Evolutionary conservation across 2,329 filamentous ascomycete genomes (phyloP).

Genomic region (Elsinoe perseae): DNA sequence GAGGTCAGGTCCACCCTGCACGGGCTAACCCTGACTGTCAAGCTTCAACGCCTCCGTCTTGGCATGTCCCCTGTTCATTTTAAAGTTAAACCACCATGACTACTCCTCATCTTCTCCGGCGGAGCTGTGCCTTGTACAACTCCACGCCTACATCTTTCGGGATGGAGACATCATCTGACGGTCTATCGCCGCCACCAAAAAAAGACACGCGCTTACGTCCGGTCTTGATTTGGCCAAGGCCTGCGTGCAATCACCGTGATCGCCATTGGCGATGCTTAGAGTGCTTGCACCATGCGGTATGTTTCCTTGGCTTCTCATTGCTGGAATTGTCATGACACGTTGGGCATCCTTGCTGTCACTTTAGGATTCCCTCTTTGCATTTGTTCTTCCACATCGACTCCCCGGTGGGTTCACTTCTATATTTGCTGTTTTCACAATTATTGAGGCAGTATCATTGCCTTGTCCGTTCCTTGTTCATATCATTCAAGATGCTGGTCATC

Average conservation of each 20-base stretch:
- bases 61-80: neutral
- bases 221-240: neutral
- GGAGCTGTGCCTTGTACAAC: neutral
- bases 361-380: neutral
- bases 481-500: slow-evolving; percentile 7
- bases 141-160: neutral
- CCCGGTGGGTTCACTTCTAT: neutral
- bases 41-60: slow-evolving; percentile 8
- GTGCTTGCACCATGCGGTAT: neutral
- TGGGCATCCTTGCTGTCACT: neutral
- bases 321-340: neutral
- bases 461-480: neutral
- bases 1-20: neutral
- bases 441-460: neutral
- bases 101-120: neutral
- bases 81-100: neutral
- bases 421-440: neutral
- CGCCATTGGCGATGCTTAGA: neutral
- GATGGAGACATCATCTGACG: neutral
- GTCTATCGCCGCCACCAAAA: neutral
- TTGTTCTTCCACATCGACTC: neutral
- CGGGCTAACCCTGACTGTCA: neutral
- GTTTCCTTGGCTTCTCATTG: neutral
- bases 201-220: neutral
- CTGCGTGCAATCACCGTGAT: neutral